A percentile compares a stretch with the other conserved stretches of the same genome.
phyloP scores from a whole-genome alignment of 2,329 filamentous ascomycete genomes.

The Arthroderma sp. region DNA sequence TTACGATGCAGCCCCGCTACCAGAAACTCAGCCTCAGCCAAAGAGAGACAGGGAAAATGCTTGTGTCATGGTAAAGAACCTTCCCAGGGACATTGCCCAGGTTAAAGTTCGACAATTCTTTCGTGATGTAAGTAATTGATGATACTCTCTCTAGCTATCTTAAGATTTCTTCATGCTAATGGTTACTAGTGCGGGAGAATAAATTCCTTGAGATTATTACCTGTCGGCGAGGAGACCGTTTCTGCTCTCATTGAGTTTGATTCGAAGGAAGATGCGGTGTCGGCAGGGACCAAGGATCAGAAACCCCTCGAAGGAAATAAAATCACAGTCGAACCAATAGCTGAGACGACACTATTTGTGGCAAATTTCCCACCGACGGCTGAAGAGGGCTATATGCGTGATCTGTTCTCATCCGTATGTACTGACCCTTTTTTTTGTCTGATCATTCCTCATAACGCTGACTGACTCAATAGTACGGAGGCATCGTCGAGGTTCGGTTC shows the following conservation, averaged over 20 bases:
- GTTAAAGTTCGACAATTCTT: conserved; percentile 78
- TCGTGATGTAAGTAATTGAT: conserved; percentile 43
- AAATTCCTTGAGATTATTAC: conserved; percentile 58
- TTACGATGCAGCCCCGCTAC: conserved; percentile 15
- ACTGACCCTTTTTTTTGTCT: conserved; percentile 5
- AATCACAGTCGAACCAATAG: conserved; percentile 61
- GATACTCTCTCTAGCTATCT: conserved; percentile 1
- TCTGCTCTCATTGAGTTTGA: conserved; percentile 78
- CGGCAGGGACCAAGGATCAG: conserved; percentile 66
- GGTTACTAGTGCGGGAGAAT: conserved; percentile 55
- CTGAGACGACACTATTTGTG: conserved; percentile 71
- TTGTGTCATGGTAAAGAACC: conserved; percentile 64
- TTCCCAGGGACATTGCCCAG: conserved; percentile 57
- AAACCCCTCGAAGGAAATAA: conserved; percentile 63
- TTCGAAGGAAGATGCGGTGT: conserved; percentile 62
- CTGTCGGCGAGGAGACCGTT: conserved; percentile 44
- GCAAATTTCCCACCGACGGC: conserved; percentile 65
- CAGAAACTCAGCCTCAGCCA: conserved; percentile 24
- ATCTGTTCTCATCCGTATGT: conserved; percentile 41
- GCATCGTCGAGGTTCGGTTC: conserved; percentile 74
- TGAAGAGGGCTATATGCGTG: conserved; percentile 39
- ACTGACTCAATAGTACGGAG: conserved; percentile 45
- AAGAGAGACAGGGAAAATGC: conserved; percentile 87
- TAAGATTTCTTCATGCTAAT: conserved; percentile 2
- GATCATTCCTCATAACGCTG: neutral